A percentile compares a stretch with the other conserved stretches of the same genome.
Conservation (phyloP, 352 stramenopile species). For the Aphanomyces stellatus region DNA sequence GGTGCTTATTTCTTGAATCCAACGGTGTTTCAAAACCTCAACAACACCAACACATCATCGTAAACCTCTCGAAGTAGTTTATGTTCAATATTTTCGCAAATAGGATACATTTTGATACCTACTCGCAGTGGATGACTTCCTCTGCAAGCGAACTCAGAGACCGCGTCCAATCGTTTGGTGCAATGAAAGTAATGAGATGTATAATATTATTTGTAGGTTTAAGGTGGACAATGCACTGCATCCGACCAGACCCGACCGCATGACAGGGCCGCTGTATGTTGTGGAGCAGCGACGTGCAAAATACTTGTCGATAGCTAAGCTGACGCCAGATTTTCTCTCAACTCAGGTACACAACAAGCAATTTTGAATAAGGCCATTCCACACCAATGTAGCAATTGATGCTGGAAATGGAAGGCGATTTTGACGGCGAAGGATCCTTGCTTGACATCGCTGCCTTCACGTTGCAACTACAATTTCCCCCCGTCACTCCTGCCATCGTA, state of each 20-base stretch:
- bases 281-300: conserved; percentile 89
- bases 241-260: conserved; percentile 83
- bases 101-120: not conserved
- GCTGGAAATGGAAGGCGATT: conserved; percentile 68
- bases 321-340: conserved; percentile 87
- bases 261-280: conserved; percentile 82
- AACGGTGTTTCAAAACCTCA: conserved; percentile 25
- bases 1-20: conserved; percentile 35
- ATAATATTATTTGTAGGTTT: conserved; percentile 20
- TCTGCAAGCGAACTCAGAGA: not conserved
- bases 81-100: not conserved
- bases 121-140: not conserved
- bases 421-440: conserved; percentile 59
- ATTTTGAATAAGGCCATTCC: not conserved
- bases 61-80: not conserved
- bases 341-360: conserved; percentile 41
- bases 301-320: conserved; percentile 87
- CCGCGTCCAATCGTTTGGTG: not conserved
- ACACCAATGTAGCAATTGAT: conserved; percentile 23
- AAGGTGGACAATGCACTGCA: conserved; percentile 92
- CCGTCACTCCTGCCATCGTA: not conserved
- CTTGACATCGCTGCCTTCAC: conserved; percentile 31
- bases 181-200: not conserved
- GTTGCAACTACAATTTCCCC: not conserved
- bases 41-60: not conserved